Base-by-base conservation (phyloP, 139 green algal genomes). In the Picochlorum sp. region DNA sequence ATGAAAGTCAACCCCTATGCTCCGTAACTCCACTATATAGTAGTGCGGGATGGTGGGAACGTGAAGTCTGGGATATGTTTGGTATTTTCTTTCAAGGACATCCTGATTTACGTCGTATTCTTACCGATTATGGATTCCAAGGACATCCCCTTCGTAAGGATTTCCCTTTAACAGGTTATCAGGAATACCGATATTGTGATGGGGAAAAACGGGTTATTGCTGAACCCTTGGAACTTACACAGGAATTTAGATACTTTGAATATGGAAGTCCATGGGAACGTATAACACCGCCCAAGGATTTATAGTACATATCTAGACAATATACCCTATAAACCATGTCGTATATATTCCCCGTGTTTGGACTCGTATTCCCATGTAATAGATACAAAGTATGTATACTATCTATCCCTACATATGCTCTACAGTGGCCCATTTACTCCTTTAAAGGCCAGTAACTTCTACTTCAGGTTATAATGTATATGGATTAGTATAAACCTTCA, bases 61-160 rank as follows among this genome's bases (percentile, higher is more conserved):
- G 78, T 50, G 87, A 95, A 73, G 74, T 80, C 5, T 95, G 79
- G 78, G 85, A 95, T 69, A 94, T 95, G 86, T 95, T 87, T 70
- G 86, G 87, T 20, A 66, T 95, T 10, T 89, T 89, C 59, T 95
- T 94, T 78, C 71, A 54, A 26, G 75, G 78, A 50, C 83, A 95
- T 59, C 85, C 83, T 14, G 87, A 95, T 69, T 75, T 95, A 56
- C 79, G 87, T 36, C 77, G 85, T 58, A 85, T 95, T 67, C 70
- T 94, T 16, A 94, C 85, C 5, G 85, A 95, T 73, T 93, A 95
- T 67, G 87, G 85, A 36, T 95, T 85, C 84, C 76, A 89, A 55
- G 86, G 86, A 13, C 84, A 90, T 62, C 84, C 86, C 26, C 68
- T 94, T 56, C 80, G 84, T 56, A 94, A 95, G 80, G 85, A 94